A percentile compares a stretch with the other conserved stretches of the same genome.
phyloP scores from a whole-genome alignment of 352 stramenopile species.

The Phytophthora fragariae region DNA sequence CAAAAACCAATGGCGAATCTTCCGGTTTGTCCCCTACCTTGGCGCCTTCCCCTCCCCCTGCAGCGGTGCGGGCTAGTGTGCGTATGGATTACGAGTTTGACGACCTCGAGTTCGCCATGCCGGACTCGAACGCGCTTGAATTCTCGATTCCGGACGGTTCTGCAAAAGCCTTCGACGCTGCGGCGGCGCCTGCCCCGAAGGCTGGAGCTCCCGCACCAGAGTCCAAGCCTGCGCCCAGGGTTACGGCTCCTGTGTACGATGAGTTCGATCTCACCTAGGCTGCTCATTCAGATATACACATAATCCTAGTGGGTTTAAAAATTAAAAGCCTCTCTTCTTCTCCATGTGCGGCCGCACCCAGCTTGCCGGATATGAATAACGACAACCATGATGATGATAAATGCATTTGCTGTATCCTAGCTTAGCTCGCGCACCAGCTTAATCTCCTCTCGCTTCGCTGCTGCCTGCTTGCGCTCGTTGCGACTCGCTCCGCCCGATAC shows the following conservation, averaged over 20 bases:
- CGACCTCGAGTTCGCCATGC: slow-evolving; percentile 70
- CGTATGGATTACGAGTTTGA: slow-evolving; percentile 72
- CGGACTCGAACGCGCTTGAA: slow-evolving; percentile 46
- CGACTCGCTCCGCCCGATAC: slow-evolving; percentile 20
- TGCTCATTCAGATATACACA: slow-evolving; percentile 15
- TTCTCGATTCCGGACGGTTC: slow-evolving; percentile 40
- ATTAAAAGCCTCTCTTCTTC: background rate
- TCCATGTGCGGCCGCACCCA: background rate
- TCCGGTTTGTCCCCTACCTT: slow-evolving; percentile 23
- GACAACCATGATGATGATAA: slow-evolving; percentile 11
- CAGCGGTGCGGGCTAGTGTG: slow-evolving; percentile 31
- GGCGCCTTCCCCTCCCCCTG: slow-evolving; percentile 23
- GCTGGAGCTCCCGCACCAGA: slow-evolving; percentile 19
- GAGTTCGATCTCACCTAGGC: slow-evolving; percentile 81
- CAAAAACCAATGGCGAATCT: slow-evolving; percentile 4
- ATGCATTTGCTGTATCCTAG: slow-evolving; percentile 40
- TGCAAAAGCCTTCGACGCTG: slow-evolving; percentile 25
- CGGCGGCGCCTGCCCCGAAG: slow-evolving; percentile 30
- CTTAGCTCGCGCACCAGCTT: slow-evolving; percentile 61
- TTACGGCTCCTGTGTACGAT: slow-evolving; percentile 50
- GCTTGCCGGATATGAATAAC: slow-evolving; percentile 18
- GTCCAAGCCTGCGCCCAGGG: slow-evolving; percentile 24
- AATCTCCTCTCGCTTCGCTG: slow-evolving; percentile 60
- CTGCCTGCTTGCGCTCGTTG: slow-evolving; percentile 53
- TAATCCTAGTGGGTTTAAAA: background rate